phyloP scores from a whole-genome alignment of 2,329 filamentous ascomycete species.

The Xylaria sp. region DNA sequence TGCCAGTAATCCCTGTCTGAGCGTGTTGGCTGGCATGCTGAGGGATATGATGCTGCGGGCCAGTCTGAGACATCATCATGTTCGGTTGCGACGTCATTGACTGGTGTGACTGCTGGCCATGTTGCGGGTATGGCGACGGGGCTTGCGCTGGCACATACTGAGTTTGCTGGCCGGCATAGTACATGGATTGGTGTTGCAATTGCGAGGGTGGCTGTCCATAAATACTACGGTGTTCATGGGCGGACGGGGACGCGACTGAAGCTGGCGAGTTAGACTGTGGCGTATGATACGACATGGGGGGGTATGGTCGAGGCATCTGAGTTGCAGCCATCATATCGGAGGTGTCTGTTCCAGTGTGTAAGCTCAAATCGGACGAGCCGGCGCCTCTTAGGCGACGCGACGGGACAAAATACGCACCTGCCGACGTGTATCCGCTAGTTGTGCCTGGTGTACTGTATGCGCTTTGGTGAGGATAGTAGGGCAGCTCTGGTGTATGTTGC shows the following conservation, averaged over 20 bases:
- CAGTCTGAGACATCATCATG: constrained; percentile 61
- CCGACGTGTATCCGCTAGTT: constrained; percentile 78
- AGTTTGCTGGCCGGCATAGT: constrained; percentile 57
- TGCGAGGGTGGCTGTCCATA: constrained; percentile 77
- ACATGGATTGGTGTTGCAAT: constrained; percentile 75
- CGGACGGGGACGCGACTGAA: constrained; percentile 82
- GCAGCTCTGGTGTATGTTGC: constrained; percentile 61
- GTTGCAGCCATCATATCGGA: constrained; percentile 63
- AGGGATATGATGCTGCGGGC: constrained; percentile 52
- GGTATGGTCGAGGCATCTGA: constrained; percentile 72
- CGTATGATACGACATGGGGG: constrained; percentile 85
- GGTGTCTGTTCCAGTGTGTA: constrained; percentile 41
- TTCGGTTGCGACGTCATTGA: constrained; percentile 60
- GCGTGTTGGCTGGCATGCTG: constrained; percentile 55
- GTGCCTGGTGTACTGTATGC: constrained; percentile 79
- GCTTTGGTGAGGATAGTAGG: constrained; percentile 73
- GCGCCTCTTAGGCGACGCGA: no score
- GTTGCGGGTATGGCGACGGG: constrained; percentile 57
- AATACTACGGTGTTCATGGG: constrained; percentile 81
- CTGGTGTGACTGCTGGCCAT: constrained; percentile 49
- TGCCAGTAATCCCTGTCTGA: constrained; percentile 53
- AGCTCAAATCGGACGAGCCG: constrained; percentile 6
- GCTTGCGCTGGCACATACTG: constrained; percentile 63
- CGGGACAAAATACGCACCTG: constrained; percentile 55
- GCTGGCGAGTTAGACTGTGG: constrained; percentile 93